Conservation (phyloP, 2,329 filamentous ascomycete species). For the Ilyonectria robusta region DNA sequence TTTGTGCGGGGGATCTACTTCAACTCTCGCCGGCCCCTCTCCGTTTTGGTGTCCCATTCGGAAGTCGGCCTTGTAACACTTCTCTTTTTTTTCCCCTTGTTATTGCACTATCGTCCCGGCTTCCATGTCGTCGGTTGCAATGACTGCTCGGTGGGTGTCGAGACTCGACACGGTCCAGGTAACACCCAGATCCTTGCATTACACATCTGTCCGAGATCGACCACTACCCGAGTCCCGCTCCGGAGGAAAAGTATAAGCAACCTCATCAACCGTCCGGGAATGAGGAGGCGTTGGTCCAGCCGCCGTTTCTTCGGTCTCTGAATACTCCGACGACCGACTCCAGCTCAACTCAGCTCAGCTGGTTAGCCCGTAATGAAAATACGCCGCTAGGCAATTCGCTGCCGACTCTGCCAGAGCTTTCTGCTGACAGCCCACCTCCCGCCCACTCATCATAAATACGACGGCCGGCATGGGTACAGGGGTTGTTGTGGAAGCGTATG, state of each 20-base stretch:
- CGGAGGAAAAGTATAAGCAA: neutral
- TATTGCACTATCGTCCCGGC: neutral
- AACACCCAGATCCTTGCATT: neutral
- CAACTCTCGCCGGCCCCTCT: neutral
- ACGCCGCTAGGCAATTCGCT: slow-evolving; percentile 17
- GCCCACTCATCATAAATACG: neutral
- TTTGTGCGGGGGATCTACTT: slow-evolving; percentile 16
- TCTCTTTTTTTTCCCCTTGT: neutral
- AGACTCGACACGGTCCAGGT: slow-evolving; percentile 1
- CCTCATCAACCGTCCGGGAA: slow-evolving; percentile 6
- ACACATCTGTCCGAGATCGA: slow-evolving; percentile 8
- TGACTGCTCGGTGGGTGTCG: neutral
- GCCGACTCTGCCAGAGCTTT: slow-evolving; percentile 1
- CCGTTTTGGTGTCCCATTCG: slow-evolving; percentile 11
- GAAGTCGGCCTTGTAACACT: neutral
- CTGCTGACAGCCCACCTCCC: neutral
- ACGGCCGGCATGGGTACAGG: slow-evolving; percentile 1
- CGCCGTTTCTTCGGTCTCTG: neutral
- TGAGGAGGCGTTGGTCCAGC: slow-evolving; percentile 1
- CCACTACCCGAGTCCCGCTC: slow-evolving; percentile 12
- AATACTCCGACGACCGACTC: neutral
- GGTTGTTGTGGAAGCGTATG: neutral
- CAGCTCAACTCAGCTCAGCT: neutral
- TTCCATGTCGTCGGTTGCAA: neutral
- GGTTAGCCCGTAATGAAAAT: neutral